Conservation (phyloP, 202 grass and related monocot species). For the Panicum virgatum region DNA sequence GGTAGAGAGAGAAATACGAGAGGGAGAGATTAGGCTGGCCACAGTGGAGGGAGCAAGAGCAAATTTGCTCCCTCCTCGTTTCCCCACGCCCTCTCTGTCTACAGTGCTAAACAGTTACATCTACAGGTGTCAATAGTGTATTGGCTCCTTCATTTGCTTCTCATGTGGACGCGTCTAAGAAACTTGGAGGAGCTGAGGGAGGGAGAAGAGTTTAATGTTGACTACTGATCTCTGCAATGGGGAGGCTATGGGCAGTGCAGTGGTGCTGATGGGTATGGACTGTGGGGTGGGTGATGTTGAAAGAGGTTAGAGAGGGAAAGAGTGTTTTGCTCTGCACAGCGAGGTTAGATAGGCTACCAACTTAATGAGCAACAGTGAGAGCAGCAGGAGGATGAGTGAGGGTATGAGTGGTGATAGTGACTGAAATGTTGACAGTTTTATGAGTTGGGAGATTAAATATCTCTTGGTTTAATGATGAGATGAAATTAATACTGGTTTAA, state of each 20-base stretch:
- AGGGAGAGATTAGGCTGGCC: slow-evolving; percentile 25
- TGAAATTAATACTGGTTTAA: neutral
- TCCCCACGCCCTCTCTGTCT: too few species aligned
- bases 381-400: neutral
- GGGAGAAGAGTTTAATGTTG: neutral
- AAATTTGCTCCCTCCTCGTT: too few species aligned
- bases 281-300: neutral
- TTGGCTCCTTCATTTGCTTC: too few species aligned
- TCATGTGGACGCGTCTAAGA: too few species aligned
- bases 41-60: too few species aligned
- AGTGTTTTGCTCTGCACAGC: neutral
- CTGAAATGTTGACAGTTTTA: neutral
- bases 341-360: neutral
- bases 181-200: slow-evolving; percentile 33
- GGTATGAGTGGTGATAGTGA: neutral
- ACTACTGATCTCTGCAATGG: neutral
- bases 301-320: neutral
- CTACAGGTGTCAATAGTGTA: too few species aligned
- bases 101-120: too few species aligned
- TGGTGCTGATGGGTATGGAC: neutral
- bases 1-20: neutral
- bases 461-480: neutral
- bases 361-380: neutral
- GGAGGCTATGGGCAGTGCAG: slow-evolving; percentile 11
- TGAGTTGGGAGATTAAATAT: neutral